Evolutionary conservation across 2,329 filamentous ascomycete species (phyloP).

Genomic region (Fusarium sp.): DNA sequence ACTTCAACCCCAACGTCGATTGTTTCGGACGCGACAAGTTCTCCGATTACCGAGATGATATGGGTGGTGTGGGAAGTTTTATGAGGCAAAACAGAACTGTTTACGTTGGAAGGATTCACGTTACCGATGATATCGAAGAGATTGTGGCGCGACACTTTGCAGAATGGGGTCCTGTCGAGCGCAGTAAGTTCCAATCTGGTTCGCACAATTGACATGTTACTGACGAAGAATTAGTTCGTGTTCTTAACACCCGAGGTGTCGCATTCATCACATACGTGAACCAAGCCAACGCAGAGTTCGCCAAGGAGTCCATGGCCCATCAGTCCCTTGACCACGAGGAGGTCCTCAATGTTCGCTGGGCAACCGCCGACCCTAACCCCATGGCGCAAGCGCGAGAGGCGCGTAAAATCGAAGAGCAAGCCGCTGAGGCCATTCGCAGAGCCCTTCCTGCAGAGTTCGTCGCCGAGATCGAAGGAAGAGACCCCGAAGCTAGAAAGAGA

Average conservation of each 20-base stretch:
- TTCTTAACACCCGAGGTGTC: conserved; percentile 90
- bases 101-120: conserved; percentile 94
- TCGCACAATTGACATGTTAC: not conserved
- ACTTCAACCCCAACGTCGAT: conserved; percentile 95
- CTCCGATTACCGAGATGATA: conserved; percentile 94
- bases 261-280: conserved; percentile 96
- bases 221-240: conserved; percentile 67
- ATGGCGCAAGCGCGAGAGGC: conserved; percentile 94
- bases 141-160: conserved; percentile 94
- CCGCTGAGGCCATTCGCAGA: conserved; percentile 90
- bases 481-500: conserved; percentile 88
- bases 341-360: conserved; percentile 96
- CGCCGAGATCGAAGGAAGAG: conserved; percentile 92
- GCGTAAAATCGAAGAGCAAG: conserved; percentile 91
- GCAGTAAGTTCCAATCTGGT: conserved; percentile 62
- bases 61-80: conserved; percentile 96
- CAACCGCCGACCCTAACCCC: conserved; percentile 95
- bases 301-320: conserved; percentile 96
- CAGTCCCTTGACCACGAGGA: conserved; percentile 93
- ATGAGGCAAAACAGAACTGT: conserved; percentile 94
- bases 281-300: conserved; percentile 90
- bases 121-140: conserved; percentile 97
- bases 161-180: conserved; percentile 95
- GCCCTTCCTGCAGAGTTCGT: conserved; percentile 92
- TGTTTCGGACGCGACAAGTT: conserved; percentile 92